A percentile compares a stretch with the other conserved stretches of the same genome.
Conservation (phyloP, 257 asterid species). For the Solanum acaule region DNA sequence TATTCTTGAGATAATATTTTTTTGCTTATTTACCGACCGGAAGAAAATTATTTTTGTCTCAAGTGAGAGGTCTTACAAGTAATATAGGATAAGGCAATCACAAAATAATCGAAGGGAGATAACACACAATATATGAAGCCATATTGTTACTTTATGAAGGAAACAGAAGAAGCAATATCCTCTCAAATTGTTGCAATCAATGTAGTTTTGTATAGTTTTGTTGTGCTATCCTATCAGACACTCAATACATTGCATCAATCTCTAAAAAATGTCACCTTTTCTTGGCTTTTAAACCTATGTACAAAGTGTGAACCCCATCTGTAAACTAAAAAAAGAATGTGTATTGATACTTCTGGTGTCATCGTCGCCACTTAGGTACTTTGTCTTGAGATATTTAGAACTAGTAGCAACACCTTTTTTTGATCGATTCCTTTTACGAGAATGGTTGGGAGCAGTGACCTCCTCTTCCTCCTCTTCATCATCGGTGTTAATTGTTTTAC, state of each 20-base stretch:
- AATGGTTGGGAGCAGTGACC: not conserved
- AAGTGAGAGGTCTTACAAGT: not conserved
- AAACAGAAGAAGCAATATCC: not conserved
- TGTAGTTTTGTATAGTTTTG: not conserved
- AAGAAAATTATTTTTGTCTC: not conserved
- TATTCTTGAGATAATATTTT: not conserved
- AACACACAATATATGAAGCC: too few species aligned
- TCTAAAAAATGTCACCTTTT: not conserved
- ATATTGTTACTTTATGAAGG: too few species aligned
- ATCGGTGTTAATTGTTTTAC: slow-evolving; percentile 1
- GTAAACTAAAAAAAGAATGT: not conserved
- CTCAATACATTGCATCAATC: not conserved
- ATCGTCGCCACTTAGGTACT: not conserved
- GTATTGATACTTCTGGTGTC: not conserved
- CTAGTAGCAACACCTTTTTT: not conserved
- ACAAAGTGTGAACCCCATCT: not conserved
- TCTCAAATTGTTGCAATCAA: not conserved
- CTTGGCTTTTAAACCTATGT: not conserved
- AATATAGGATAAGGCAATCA: too few species aligned
- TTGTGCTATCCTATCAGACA: not conserved
- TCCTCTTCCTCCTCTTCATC: slow-evolving; percentile 1
- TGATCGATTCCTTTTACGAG: not conserved
- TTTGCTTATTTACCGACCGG: not conserved
- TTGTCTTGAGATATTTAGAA: not conserved
- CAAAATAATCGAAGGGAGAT: not conserved